Evolutionary conservation across 306 rosid species (phyloP).

Genomic region (Mucuna pruriens): DNA sequence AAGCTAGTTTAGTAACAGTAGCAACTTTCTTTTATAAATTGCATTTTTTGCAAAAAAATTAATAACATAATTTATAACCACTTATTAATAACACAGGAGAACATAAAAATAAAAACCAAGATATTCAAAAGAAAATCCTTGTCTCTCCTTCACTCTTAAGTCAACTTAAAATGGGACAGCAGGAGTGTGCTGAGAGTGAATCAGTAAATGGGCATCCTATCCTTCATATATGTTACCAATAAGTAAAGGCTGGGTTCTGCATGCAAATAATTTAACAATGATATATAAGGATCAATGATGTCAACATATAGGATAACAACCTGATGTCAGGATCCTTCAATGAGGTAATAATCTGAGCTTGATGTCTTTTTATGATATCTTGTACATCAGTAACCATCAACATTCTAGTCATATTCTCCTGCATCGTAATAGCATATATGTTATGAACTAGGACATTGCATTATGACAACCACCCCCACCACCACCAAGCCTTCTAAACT

Average conservation of each 20-base stretch:
- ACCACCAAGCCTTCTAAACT: conserved; percentile 34
- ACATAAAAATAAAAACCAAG: neutral
- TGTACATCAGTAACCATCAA: conserved; percentile 98
- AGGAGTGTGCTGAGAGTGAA: neutral
- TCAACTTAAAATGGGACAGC: neutral
- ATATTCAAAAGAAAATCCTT: neutral
- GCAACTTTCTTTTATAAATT: neutral
- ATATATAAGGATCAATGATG: conserved; percentile 23
- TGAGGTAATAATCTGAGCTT: conserved; percentile 98
- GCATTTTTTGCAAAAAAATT: neutral
- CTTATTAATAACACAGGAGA: neutral
- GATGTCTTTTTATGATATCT: conserved; percentile 98
- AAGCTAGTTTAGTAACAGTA: neutral
- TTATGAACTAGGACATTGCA: conserved; percentile 36
- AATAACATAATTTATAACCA: neutral
- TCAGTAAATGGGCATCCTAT: conserved; percentile 17
- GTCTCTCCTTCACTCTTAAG: neutral
- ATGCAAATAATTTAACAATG: conserved; percentile 21
- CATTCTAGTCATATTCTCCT: conserved; percentile 99
- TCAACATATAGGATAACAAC: conserved; percentile 52
- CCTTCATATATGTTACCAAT: neutral
- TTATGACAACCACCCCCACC: conserved; percentile 15
- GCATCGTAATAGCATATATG: conserved; percentile 48
- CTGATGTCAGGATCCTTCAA: conserved; percentile 99
- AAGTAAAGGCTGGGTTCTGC: neutral